Evolutionary conservation across 2,329 filamentous ascomycete species (phyloP).

Genomic region (Fonsecaea pedrosoi): DNA sequence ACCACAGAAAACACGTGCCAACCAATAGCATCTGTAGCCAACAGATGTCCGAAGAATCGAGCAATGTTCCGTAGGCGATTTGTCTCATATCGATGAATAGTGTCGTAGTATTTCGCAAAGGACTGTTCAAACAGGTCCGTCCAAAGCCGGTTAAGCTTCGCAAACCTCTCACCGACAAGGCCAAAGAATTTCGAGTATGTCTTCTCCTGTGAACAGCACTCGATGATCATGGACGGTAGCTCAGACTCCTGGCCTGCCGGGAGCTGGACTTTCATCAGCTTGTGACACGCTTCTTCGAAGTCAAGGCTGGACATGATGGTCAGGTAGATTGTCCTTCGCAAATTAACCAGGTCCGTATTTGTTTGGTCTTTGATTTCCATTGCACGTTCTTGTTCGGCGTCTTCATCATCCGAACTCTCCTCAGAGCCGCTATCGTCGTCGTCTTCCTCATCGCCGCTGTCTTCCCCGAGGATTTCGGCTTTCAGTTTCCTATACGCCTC

Average conservation of each 20-base stretch:
- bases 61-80: slow-evolving; percentile 95
- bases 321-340: slow-evolving; percentile 92
- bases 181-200: slow-evolving; percentile 99
- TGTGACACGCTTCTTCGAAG: slow-evolving; percentile 96
- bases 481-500: slow-evolving; percentile 88
- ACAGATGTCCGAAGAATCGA: slow-evolving; percentile 89
- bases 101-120: slow-evolving; percentile 94
- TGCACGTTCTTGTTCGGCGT: slow-evolving; percentile 77
- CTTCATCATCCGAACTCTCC: slow-evolving; percentile 70
- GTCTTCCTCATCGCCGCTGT: slow-evolving; percentile 80
- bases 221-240: slow-evolving; percentile 94
- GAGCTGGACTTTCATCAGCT: slow-evolving; percentile 91
- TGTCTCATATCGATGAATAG: slow-evolving; percentile 95
- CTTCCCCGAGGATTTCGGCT: slow-evolving; percentile 91
- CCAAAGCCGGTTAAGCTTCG: slow-evolving; percentile 95
- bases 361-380: slow-evolving; percentile 98
- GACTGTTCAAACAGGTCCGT: slow-evolving; percentile 87
- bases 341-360: slow-evolving; percentile 92
- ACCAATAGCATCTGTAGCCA: slow-evolving; percentile 84
- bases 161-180: slow-evolving; percentile 90
- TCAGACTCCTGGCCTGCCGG: slow-evolving; percentile 87
- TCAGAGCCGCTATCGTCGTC: slow-evolving; percentile 60
- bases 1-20: slow-evolving; percentile 89
- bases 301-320: slow-evolving; percentile 97
- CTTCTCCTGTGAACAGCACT: slow-evolving; percentile 94